These are phyloP conservation scores for Rubus parviflorus DNA, from an alignment of 306 rosid species.

Conservation along the genomic window DNA sequence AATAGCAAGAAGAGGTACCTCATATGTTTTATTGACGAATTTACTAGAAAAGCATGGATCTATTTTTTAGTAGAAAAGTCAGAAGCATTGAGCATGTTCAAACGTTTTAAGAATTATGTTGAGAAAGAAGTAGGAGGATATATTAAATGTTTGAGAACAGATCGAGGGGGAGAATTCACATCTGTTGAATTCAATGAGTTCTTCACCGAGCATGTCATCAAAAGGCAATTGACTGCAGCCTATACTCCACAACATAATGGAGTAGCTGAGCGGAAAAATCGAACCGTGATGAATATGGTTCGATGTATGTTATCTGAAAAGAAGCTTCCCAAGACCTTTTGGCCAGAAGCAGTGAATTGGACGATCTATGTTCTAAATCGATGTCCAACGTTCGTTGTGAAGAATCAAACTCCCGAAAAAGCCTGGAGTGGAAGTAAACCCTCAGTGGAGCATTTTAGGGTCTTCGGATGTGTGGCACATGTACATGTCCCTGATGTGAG, in stretches of 20 bases:
- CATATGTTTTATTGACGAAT: neutral
- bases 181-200: neutral
- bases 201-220: neutral
- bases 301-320: neutral
- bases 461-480: no score
- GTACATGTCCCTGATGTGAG: neutral
- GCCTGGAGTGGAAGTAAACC: neutral
- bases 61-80: neutral
- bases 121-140: neutral
- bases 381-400: neutral
- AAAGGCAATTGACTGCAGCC: neutral
- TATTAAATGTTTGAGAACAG: neutral
- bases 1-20: neutral
- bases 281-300: neutral
- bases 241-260: neutral
- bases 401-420: neutral
- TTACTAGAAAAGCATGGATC: neutral
- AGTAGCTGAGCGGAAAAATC: neutral
- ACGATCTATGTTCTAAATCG: neutral
- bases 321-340: neutral
- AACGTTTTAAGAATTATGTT: neutral
- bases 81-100: neutral
- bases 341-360: neutral
- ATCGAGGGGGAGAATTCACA: no score
- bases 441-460: neutral